These are phyloP conservation scores for Daedaleopsis nitida DNA, from an alignment of 768 basidiomycete genomes.

Conservation along the genomic window DNA sequence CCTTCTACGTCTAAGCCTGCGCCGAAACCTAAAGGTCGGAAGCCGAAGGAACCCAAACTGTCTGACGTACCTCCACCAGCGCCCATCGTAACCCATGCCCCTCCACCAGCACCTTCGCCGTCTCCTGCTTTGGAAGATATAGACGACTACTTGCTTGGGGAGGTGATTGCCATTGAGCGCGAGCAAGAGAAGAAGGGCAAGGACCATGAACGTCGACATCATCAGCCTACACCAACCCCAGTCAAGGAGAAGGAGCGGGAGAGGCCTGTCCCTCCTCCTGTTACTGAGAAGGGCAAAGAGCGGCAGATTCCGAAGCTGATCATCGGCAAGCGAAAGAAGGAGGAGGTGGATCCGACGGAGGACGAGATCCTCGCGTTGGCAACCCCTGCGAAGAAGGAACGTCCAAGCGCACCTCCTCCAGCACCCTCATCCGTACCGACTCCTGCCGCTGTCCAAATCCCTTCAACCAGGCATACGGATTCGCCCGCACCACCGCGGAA, in stretches of 20 bases:
- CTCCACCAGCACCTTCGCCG: conserved; percentile 51
- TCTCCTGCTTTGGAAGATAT: conserved; percentile 48
- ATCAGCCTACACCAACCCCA: conserved; percentile 8
- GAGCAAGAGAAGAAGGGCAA: conserved; percentile 53
- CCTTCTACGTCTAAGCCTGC: conserved; percentile 25
- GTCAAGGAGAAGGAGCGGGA: conserved; percentile 25
- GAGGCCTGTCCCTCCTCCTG: conserved; percentile 10
- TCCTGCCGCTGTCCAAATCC: background rate
- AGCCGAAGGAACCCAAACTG: conserved; percentile 32
- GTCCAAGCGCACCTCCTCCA: conserved; percentile 26
- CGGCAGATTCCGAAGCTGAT: conserved; percentile 39
- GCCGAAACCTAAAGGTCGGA: conserved; percentile 25
- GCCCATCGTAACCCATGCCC: conserved; percentile 41
- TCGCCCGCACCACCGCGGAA: conserved; percentile 10
- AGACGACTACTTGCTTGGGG: conserved; percentile 80
- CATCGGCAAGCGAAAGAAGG: conserved; percentile 59
- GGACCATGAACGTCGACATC: background rate
- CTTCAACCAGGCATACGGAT: conserved; percentile 12
- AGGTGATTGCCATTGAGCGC: conserved; percentile 75
- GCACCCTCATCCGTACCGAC: conserved; percentile 19
- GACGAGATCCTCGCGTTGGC: conserved; percentile 68
- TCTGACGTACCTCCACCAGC: conserved; percentile 32
- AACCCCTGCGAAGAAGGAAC: conserved; percentile 61
- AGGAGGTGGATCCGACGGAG: conserved; percentile 38
- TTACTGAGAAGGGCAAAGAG: conserved; percentile 29